These are phyloP conservation scores for Pichia kudriavzevii DNA, from an alignment of 1,139 yeast species.

Conservation along the genomic window DNA sequence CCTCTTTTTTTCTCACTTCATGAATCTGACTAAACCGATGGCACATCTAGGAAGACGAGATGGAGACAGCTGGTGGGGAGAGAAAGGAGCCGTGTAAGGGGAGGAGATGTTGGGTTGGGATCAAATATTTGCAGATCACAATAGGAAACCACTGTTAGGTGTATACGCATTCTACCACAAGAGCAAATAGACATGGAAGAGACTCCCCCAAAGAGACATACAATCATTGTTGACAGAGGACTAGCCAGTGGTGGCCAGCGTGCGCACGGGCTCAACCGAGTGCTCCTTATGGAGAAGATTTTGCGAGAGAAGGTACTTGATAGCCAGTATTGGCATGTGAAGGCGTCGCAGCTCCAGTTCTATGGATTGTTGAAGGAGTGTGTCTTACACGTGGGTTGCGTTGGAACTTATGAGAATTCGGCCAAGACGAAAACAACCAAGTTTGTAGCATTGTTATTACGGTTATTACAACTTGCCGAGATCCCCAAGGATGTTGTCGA, in stretches of 20 bases:
- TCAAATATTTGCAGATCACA: no score
- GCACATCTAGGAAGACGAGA: no score
- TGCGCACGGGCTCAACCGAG: slow-evolving; percentile 40
- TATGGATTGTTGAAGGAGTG: slow-evolving; percentile 40
- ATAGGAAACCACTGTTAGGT: no score
- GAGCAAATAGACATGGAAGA: no score
- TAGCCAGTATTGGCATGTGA: slow-evolving; percentile 60
- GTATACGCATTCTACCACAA: no score
- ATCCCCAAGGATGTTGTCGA: slow-evolving; percentile 38
- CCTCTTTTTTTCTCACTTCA: no score
- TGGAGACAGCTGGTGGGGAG: no score
- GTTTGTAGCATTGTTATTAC: slow-evolving; percentile 56
- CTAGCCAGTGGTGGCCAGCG: slow-evolving; percentile 24
- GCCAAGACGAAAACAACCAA: slow-evolving; percentile 45
- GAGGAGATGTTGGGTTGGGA: no score
- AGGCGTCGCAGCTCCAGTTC: slow-evolving; percentile 52
- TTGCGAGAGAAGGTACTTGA: slow-evolving; percentile 61
- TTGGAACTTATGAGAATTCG: slow-evolving; percentile 43
- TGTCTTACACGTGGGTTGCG: slow-evolving; percentile 26
- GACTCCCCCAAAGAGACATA: no score
- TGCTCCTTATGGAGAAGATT: slow-evolving; percentile 56
- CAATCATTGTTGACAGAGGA: slow-evolving; percentile 31
- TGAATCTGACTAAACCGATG: no score
- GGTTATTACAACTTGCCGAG: slow-evolving; percentile 60
- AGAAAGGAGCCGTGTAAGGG: no score